A percentile compares a stretch with the other conserved stretches of the same genome.
Evolutionary conservation across 1,284 basidiomycete species (phyloP).

Genomic region (Cystobasidiaceae sp.): DNA sequence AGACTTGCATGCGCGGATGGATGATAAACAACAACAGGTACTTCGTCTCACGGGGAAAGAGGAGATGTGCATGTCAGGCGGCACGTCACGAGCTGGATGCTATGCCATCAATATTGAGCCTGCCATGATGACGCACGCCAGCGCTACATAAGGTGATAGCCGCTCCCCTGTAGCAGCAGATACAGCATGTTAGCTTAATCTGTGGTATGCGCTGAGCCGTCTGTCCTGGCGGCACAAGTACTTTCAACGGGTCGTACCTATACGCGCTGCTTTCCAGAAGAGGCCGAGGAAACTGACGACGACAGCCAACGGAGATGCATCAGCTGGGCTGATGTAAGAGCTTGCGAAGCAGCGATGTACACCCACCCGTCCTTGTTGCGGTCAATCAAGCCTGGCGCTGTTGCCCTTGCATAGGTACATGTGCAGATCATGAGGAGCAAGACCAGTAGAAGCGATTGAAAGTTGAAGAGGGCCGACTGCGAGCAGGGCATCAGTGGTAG

Average conservation of each 20-base stretch:
- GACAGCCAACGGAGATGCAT: too few species aligned
- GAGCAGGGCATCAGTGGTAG: not conserved
- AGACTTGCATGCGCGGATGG: too few species aligned
- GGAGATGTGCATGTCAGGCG: too few species aligned
- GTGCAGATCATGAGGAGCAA: slow-evolving; percentile 95
- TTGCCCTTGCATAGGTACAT: slow-evolving; percentile 88
- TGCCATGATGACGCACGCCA: slow-evolving; percentile 77
- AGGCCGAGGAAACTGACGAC: slow-evolving; percentile 69
- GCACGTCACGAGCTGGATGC: too few species aligned
- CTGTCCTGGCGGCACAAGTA: not conserved
- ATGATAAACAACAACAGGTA: too few species aligned
- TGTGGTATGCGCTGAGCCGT: not conserved
- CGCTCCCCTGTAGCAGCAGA: slow-evolving; percentile 61
- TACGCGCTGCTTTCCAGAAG: slow-evolving; percentile 88
- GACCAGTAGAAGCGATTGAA: slow-evolving; percentile 88
- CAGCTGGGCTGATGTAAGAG: too few species aligned
- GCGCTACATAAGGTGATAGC: slow-evolving; percentile 72
- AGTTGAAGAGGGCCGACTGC: slow-evolving; percentile 96
- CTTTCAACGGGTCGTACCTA: slow-evolving; percentile 59
- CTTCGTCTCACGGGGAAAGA: too few species aligned
- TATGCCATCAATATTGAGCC: slow-evolving; percentile 56
- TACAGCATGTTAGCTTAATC: not conserved
- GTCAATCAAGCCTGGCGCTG: slow-evolving; percentile 83
- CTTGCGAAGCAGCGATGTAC: not conserved
- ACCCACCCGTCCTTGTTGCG: slow-evolving; percentile 88